A percentile compares a stretch with the other conserved stretches of the same genome.
Evolutionary conservation across 768 basidiomycete species (phyloP).

Genomic region (Floccularia luteovirens): DNA sequence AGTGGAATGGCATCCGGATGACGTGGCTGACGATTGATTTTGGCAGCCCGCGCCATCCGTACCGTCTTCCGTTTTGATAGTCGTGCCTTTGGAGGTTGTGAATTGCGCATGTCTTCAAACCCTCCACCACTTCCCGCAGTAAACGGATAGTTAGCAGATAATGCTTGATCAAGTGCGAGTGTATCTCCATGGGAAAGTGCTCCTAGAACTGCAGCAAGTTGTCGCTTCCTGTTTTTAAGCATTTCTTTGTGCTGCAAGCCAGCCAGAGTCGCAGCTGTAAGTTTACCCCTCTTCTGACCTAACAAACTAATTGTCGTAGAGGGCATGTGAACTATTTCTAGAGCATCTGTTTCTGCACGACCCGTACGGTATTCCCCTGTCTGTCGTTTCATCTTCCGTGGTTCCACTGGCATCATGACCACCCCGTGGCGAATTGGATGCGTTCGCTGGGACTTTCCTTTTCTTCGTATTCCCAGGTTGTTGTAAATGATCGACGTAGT

Average conservation of each 20-base stretch:
- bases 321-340: slow-evolving; percentile 11
- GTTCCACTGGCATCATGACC: slow-evolving; percentile 28
- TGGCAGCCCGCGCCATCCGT: slow-evolving; percentile 38
- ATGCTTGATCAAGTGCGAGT: slow-evolving; percentile 71
- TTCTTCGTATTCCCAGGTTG: slow-evolving; percentile 86
- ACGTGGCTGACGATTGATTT: slow-evolving; percentile 26
- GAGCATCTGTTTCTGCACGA: slow-evolving; percentile 12
- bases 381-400: slow-evolving; percentile 18
- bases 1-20: slow-evolving; percentile 40
- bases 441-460: slow-evolving; percentile 75
- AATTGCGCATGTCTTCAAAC: slow-evolving; percentile 6
- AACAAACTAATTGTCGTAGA: slow-evolving; percentile 6
- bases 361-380: slow-evolving; percentile 16
- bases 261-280: slow-evolving; percentile 55
- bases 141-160: slow-evolving; percentile 38
- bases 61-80: slow-evolving; percentile 48
- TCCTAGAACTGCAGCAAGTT: slow-evolving; percentile 64
- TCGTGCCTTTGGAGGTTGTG: slow-evolving; percentile 28
- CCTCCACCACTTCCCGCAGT: slow-evolving; percentile 7
- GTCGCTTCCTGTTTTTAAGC: slow-evolving; percentile 59
- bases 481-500: slow-evolving; percentile 60
- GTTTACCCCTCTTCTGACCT: slow-evolving; percentile 27
- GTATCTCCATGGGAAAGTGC: slow-evolving; percentile 61
- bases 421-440: slow-evolving; percentile 38
- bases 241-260: slow-evolving; percentile 73